A percentile compares a stretch with the other conserved stretches of the same genome.
Conservation (phyloP, 352 stramenopile genomes). For the Globisporangium parvum region DNA sequence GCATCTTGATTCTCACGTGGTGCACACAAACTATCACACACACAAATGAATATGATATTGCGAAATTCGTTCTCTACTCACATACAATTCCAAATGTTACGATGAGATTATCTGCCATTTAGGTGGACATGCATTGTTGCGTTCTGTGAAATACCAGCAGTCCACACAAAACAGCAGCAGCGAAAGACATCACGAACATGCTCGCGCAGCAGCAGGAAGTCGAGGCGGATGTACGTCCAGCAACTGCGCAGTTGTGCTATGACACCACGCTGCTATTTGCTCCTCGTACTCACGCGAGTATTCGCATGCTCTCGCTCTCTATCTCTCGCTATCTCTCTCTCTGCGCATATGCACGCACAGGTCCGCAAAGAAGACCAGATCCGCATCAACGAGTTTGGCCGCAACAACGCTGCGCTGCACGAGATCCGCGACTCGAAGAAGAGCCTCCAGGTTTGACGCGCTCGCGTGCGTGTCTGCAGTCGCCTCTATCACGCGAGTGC, state of each 20-base stretch:
- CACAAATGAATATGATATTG: too few species aligned
- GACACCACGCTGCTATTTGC: too few species aligned
- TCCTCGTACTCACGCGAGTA: not conserved
- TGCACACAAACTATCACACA: too few species aligned
- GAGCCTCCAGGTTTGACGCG: slow-evolving; percentile 70
- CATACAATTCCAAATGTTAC: too few species aligned
- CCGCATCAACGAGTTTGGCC: slow-evolving; percentile 97
- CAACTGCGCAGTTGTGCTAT: not conserved
- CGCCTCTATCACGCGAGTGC: not conserved
- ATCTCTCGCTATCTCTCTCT: not conserved
- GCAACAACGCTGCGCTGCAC: slow-evolving; percentile 92
- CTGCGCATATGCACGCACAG: slow-evolving; percentile 23
- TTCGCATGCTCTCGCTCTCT: too few species aligned
- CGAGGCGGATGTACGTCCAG: slow-evolving; percentile 60
- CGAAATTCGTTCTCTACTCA: too few species aligned
- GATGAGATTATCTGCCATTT: too few species aligned
- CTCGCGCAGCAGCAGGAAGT: slow-evolving; percentile 78
- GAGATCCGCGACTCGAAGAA: slow-evolving; percentile 91
- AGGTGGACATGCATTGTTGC: too few species aligned
- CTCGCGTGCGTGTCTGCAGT: not conserved
- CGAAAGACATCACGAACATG: slow-evolving; percentile 25
- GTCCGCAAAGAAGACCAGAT: slow-evolving; percentile 95
- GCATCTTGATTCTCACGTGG: too few species aligned
- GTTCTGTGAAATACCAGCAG: too few species aligned
- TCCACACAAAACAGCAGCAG: too few species aligned